Conservation (phyloP, 2,329 filamentous ascomycete species). For the Apiospora koreana region DNA sequence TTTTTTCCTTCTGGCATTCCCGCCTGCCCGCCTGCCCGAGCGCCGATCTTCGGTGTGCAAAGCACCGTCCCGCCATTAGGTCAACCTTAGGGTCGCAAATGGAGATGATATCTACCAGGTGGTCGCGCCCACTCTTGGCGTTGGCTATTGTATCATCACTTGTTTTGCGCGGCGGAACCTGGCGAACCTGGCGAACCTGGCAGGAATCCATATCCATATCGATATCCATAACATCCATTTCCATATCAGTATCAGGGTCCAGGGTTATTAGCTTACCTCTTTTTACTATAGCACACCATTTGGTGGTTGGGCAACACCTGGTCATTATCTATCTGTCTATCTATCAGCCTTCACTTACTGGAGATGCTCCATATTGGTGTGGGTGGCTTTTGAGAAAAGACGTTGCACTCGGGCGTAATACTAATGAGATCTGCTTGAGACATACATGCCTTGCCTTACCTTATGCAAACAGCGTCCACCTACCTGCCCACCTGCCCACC, state of each 20-base stretch:
- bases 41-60: slow-evolving; percentile 7
- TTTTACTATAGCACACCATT: background rate
- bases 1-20: background rate
- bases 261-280: background rate
- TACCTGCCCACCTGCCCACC: no score
- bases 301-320: background rate
- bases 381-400: background rate
- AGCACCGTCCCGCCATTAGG: background rate
- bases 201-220: background rate
- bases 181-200: background rate
- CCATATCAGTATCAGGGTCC: background rate
- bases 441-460: background rate
- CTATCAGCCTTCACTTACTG: background rate
- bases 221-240: no score
- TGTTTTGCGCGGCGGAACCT: background rate
- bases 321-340: background rate
- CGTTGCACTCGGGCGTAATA: background rate
- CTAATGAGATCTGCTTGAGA: background rate
- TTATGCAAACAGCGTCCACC: background rate
- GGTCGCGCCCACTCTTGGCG: slow-evolving; percentile 1
- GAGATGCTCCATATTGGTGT: background rate
- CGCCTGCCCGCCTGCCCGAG: background rate
- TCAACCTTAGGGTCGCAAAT: background rate
- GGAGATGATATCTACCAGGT: background rate
- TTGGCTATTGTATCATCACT: background rate